These are phyloP conservation scores for Alternaria angustiovoidea DNA, from an alignment of 2,329 filamentous ascomycete genomes.

Conservation along the genomic window DNA sequence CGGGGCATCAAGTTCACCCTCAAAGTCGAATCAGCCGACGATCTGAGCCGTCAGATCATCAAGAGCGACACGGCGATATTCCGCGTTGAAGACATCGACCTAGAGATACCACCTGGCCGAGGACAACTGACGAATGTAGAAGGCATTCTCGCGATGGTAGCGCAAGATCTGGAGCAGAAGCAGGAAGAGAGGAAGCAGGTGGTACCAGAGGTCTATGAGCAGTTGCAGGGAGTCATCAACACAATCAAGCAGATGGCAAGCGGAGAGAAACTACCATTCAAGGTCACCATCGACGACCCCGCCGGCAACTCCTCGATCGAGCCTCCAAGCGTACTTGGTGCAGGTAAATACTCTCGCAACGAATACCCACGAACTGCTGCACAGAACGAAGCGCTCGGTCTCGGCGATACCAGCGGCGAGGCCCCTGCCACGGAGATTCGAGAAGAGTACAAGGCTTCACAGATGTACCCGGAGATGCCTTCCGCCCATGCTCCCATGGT, in stretches of 20 bases:
- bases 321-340: conserved; percentile 75
- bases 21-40: conserved; percentile 73
- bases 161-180: conserved; percentile 81
- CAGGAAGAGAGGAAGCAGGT: conserved; percentile 83
- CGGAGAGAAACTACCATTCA: conserved; percentile 84
- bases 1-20: conserved; percentile 86
- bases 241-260: conserved; percentile 79
- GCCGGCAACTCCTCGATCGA: conserved; percentile 97
- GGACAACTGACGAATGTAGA: conserved; percentile 95
- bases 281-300: conserved; percentile 85
- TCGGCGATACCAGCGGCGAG: conserved; percentile 61
- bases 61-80: conserved; percentile 89
- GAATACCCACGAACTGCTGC: conserved; percentile 84
- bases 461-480: conserved; percentile 56
- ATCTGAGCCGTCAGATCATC: conserved; percentile 87
- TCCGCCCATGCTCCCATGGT: conserved; percentile 41
- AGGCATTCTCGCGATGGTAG: conserved; percentile 79
- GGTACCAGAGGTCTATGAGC: conserved; percentile 78
- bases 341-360: conserved; percentile 88
- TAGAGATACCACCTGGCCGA: conserved; percentile 90
- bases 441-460: conserved; percentile 60
- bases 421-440: conserved; percentile 66
- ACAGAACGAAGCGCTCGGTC: conserved; percentile 86
- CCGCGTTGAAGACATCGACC: conserved; percentile 87
- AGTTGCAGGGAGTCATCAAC: conserved; percentile 78